Base-by-base conservation (phyloP, 2,329 filamentous ascomycete species). In the Lanzia echinophila region DNA sequence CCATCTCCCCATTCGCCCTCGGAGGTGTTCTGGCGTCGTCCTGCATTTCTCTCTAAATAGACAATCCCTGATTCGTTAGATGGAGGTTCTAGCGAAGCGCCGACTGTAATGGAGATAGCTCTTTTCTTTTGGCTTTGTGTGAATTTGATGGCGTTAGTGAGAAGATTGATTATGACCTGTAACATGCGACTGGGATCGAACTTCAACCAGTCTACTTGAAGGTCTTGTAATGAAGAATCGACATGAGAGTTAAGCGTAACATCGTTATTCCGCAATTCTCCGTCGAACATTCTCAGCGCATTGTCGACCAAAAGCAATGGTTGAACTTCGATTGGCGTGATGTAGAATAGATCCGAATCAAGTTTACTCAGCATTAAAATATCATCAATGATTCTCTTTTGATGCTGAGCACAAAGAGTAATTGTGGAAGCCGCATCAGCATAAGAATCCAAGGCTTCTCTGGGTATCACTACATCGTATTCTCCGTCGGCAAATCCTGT, bases 101-200 rank as follows among this genome's bases (percentile, higher is more conserved):
- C 55, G 32, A 62, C 28, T 12, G 67, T 70, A 2, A 81, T 72
- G 1, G 70, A 70, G 33, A 82, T 76, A 41, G 80, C 79, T 7
- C 83, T 78, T 12, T 73, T 79, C 15, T 75, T 74, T 17, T 84
- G 80, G 0, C 76, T 76, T 34, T 82, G 82, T 1, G 88, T 92
- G 65, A 91, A 92, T 63, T 92, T 92, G 68, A 92, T 84, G 0
- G 87, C 86, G 63, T 92, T 92, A 7, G 87, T 88, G 8, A 88
- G 79, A 1, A 92, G 75, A 62, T 92, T 92, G 67, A 92, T 90
- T 3, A 91, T 73, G 1, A 91, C 85, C 68, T 92, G 88, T 49
- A 87, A 78, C 47, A 92, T 82, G 22, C 88, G 78, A 15, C 84
- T 86, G 0, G 88, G 84, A 65, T 92, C 88, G 28, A 90, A 69